phyloP scores from a whole-genome alignment of 495 filamentous ascomycete genomes.

The Penicillium subrubescens region DNA sequence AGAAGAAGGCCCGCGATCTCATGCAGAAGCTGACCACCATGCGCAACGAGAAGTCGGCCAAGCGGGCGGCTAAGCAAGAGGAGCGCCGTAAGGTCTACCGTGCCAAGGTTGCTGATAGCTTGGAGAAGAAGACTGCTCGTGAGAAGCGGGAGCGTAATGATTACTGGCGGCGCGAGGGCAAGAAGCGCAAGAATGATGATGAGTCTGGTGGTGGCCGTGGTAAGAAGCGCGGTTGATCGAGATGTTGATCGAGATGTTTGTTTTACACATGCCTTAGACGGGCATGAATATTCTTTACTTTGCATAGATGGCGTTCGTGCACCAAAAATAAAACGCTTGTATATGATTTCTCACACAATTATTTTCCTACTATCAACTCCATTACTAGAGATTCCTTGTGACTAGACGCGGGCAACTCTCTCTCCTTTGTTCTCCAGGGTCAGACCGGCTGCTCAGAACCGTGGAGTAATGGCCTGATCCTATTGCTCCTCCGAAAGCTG shows the following conservation, averaged over 20 bases:
- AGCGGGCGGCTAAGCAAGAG: conserved; percentile 80
- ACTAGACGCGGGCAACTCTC: too few species aligned
- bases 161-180: conserved; percentile 93
- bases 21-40: conserved; percentile 93
- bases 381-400: too few species aligned
- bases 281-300: conserved; percentile 14
- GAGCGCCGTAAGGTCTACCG: conserved; percentile 75
- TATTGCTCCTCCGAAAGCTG: too few species aligned
- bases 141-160: conserved; percentile 92
- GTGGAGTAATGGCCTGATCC: too few species aligned
- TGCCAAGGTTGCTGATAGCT: conserved; percentile 75
- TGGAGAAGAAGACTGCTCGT: conserved; percentile 77
- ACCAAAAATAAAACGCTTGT: conserved; percentile 26
- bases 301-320: conserved; percentile 35
- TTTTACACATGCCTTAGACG: conserved; percentile 25
- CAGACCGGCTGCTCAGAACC: too few species aligned
- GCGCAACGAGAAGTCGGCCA: conserved; percentile 85
- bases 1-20: conserved; percentile 83
- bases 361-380: neutral
- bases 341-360: conserved; percentile 16
- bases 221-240: conserved; percentile 61
- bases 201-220: conserved; percentile 64
- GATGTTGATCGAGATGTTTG: conserved; percentile 27
- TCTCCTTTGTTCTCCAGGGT: too few species aligned
- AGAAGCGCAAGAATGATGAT: conserved; percentile 74